A percentile compares a stretch with the other conserved stretches of the same genome.
Conservation (phyloP, 2,329 filamentous ascomycete species). For the Curvularia sp. region DNA sequence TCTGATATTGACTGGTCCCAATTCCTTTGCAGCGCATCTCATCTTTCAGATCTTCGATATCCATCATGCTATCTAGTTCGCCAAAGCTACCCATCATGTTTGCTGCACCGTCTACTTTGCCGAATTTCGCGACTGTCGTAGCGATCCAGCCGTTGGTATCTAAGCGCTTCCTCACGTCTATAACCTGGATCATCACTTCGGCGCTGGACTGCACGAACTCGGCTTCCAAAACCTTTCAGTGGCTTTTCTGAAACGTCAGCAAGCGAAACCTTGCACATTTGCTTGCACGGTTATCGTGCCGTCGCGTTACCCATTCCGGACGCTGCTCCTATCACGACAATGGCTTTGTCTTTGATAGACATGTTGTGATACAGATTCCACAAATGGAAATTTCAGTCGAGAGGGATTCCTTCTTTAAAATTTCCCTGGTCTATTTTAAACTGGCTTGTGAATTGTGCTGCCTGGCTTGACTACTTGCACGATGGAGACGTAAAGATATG, state of each 20-base stretch:
- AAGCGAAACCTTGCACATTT: slow-evolving; percentile 45
- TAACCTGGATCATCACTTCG: slow-evolving; percentile 48
- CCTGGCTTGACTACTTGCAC: too few relatives aligned
- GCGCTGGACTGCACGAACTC: slow-evolving; percentile 29
- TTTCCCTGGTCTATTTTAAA: too few relatives aligned
- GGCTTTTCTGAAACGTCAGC: slow-evolving; percentile 42
- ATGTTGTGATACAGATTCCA: slow-evolving; percentile 7
- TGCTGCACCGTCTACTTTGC: slow-evolving; percentile 51
- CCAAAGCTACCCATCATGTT: slow-evolving; percentile 58
- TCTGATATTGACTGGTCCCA: slow-evolving; percentile 46
- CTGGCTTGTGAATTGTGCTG: too few relatives aligned
- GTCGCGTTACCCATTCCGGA: slow-evolving; percentile 45
- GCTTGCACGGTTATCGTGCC: slow-evolving; percentile 33
- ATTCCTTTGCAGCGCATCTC: slow-evolving; percentile 52
- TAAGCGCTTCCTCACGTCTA: slow-evolving; percentile 59
- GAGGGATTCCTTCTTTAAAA: not conserved
- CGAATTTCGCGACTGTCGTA: slow-evolving; percentile 55
- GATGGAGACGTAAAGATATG: too few relatives aligned
- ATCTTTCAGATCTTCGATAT: slow-evolving; percentile 60
- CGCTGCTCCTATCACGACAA: slow-evolving; percentile 43
- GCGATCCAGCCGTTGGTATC: slow-evolving; percentile 63
- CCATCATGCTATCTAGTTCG: slow-evolving; percentile 41
- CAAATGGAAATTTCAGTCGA: not conserved
- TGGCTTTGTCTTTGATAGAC: slow-evolving; percentile 41
- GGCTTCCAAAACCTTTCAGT: slow-evolving; percentile 27